A percentile compares a stretch with the other conserved stretches of the same genome.
Evolutionary conservation across 768 basidiomycete genomes (phyloP).

Genomic region (Lactarius indigo): DNA sequence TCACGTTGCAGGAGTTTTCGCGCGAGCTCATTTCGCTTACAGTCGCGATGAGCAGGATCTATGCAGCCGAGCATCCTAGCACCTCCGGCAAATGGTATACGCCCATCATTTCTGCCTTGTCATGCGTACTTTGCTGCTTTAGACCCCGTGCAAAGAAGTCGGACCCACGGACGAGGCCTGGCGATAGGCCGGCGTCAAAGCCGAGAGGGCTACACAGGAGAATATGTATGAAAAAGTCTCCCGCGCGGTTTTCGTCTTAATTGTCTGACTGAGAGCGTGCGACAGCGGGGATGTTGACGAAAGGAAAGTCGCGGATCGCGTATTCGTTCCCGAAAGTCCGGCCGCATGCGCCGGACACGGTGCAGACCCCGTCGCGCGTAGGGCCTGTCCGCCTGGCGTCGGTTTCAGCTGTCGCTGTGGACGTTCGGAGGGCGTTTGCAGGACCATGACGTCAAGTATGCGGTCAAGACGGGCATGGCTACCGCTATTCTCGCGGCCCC

Average conservation of each 20-base stretch:
- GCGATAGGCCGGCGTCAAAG: slow-evolving; percentile 13
- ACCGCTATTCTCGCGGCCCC: slow-evolving; percentile 80
- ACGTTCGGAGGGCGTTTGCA: slow-evolving; percentile 56
- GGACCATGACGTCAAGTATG: slow-evolving; percentile 80
- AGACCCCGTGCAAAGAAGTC: slow-evolving; percentile 4
- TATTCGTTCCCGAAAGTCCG: slow-evolving; percentile 77
- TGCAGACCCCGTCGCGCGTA: slow-evolving; percentile 70
- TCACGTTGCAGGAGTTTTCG: slow-evolving; percentile 93
- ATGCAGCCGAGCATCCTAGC: slow-evolving; percentile 56
- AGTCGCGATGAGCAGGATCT: slow-evolving; percentile 80
- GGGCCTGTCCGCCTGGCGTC: slow-evolving; percentile 57
- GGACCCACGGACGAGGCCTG: not conserved
- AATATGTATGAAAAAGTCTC: slow-evolving; percentile 28
- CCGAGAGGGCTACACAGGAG: slow-evolving; percentile 28
- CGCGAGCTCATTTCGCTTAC: slow-evolving; percentile 77
- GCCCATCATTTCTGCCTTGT: slow-evolving; percentile 34
- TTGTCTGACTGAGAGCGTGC: slow-evolving; percentile 1
- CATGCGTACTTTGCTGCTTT: slow-evolving; percentile 32
- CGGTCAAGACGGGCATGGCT: slow-evolving; percentile 83
- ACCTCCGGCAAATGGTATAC: slow-evolving; percentile 29
- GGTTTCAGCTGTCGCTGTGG: slow-evolving; percentile 72
- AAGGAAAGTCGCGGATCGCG: slow-evolving; percentile 36
- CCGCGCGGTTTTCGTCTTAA: not conserved
- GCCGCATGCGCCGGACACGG: slow-evolving; percentile 82
- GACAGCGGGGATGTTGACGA: slow-evolving; percentile 49